A percentile compares a stretch with the other conserved stretches of the same genome.
These are phyloP conservation scores for Salix dunnii DNA, from an alignment of 345 rosid genomes.

Conservation along the genomic window DNA sequence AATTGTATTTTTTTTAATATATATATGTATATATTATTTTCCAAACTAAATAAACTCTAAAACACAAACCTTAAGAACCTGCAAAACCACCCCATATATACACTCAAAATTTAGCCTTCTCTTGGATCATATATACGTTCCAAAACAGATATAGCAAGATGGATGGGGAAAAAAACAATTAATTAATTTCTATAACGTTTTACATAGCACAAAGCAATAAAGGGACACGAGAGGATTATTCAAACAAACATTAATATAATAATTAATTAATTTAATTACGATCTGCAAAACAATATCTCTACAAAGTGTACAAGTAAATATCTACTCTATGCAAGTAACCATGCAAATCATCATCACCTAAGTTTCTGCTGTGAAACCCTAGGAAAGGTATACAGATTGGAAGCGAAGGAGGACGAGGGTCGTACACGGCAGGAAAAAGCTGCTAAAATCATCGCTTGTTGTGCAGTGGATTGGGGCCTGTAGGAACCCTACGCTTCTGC, in stretches of 20 bases:
- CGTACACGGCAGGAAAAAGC: neutral
- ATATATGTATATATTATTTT: too few species aligned
- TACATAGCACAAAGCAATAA: too few species aligned
- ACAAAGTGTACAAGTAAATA: neutral
- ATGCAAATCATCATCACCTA: neutral
- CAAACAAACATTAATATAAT: neutral
- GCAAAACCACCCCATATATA: too few species aligned
- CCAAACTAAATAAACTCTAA: too few species aligned
- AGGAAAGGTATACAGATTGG: neutral
- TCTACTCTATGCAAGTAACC: neutral
- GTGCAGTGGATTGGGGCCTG: slow-evolving; percentile 54
- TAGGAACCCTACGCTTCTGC: slow-evolving; percentile 45
- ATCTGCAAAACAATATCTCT: neutral
- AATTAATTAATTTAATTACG: neutral
- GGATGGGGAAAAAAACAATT: neutral
- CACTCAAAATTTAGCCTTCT: neutral
- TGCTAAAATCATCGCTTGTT: slow-evolving; percentile 31
- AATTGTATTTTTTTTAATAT: too few species aligned
- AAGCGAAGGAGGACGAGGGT: neutral
- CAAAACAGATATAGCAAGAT: neutral
- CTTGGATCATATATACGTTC: neutral
- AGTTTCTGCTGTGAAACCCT: neutral
- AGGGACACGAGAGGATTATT: neutral
- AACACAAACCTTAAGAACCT: too few species aligned
- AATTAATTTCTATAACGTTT: neutral